Percentiles rank a stretch among this genome's conserved stretches.
These are phyloP conservation scores for Nitzschia inconspicua DNA, from an alignment of 108 stramenopile genomes.

Conservation along the genomic window DNA sequence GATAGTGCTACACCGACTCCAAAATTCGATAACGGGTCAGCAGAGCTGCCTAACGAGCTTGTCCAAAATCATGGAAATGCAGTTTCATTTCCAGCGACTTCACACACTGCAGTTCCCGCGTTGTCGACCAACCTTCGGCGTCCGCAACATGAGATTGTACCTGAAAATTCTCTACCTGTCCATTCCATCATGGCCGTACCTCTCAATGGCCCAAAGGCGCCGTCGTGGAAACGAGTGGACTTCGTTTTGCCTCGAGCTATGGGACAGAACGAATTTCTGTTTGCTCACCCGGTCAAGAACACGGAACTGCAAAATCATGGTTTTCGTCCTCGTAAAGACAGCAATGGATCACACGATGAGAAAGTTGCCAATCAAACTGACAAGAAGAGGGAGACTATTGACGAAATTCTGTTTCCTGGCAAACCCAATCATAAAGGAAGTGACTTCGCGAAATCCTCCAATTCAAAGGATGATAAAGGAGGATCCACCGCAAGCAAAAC, in stretches of 20 bases:
- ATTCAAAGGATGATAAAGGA: conserved; percentile 2
- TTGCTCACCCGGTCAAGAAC: conserved; percentile 6
- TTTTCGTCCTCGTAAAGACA: too few relatives aligned
- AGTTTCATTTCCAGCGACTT: too few relatives aligned
- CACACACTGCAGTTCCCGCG: too few relatives aligned
- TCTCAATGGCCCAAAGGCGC: background rate
- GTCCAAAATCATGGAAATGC: too few relatives aligned
- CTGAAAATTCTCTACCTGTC: background rate
- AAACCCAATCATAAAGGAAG: conserved; percentile 6
- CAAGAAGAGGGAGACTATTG: conserved; percentile 14
- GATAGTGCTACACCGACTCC: conserved; percentile 2
- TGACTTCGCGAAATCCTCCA: conserved; percentile 1
- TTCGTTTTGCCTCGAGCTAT: conserved; percentile 28
- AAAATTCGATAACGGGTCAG: background rate
- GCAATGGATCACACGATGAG: too few relatives aligned
- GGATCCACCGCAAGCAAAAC: background rate
- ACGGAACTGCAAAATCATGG: background rate
- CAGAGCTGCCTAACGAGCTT: too few relatives aligned
- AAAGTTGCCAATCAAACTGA: too few relatives aligned
- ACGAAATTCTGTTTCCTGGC: conserved; percentile 30
- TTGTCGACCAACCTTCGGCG: background rate
- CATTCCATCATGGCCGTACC: background rate
- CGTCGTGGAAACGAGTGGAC: conserved; percentile 19
- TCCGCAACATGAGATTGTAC: too few relatives aligned
- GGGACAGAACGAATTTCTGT: conserved; percentile 11